Percentiles rank a stretch among this genome's conserved stretches.
Evolutionary conservation across 129 eudicot species (phyloP).

Genomic region (Flaveria linearis): DNA sequence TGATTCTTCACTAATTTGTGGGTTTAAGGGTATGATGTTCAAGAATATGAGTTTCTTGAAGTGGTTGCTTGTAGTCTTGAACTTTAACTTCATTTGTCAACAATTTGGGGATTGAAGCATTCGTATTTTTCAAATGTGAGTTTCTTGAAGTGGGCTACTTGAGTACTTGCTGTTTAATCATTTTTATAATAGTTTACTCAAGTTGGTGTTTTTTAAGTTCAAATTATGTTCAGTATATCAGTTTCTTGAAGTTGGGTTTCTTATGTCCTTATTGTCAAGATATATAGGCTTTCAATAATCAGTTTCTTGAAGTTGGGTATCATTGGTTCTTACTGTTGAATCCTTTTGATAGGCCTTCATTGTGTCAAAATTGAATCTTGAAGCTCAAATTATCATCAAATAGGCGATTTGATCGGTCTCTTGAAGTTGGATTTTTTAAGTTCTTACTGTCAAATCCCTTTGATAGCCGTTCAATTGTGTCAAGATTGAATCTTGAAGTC

Average conservation of each 20-base stretch:
- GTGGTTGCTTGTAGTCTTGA: neutral
- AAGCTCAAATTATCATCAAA: neutral
- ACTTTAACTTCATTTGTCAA: neutral
- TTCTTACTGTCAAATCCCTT: neutral
- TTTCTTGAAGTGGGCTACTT: constrained; percentile 18
- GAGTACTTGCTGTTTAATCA: neutral
- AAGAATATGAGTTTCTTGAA: constrained; percentile 3
- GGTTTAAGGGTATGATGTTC: neutral
- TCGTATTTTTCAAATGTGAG: neutral
- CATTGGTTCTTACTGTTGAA: neutral
- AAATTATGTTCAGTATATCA: neutral
- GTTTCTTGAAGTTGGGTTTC: constrained; percentile 19
- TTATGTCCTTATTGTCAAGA: neutral
- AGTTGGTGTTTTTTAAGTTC: neutral
- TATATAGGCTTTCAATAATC: too few relatives aligned
- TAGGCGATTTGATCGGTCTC: neutral
- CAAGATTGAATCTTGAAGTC: constrained; percentile 30
- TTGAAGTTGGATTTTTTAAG: constrained; percentile 1
- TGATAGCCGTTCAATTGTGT: constrained; percentile 1
- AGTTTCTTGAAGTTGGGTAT: neutral
- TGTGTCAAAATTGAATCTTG: neutral
- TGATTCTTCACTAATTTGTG: neutral
- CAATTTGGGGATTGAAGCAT: constrained; percentile 14
- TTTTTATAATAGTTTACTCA: too few relatives aligned
- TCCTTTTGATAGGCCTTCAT: too few relatives aligned